Conservation (phyloP, 805 yeast species). For the Pichia pseudocactophila region DNA sequence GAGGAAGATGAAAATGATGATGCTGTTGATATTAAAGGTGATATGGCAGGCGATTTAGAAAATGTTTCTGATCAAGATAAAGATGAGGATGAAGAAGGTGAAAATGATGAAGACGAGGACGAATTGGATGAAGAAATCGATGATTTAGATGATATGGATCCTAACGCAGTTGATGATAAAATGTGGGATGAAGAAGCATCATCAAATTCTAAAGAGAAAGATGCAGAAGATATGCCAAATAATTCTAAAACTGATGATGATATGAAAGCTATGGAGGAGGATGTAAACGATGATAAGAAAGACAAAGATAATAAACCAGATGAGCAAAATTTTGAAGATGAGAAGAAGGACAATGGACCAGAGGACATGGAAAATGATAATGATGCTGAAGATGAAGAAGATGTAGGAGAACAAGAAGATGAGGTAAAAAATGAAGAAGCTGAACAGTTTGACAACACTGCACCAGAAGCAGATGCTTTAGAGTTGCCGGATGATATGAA, state of each 20-base stretch:
- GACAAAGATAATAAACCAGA: constrained; percentile 21
- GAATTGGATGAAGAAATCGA: constrained; percentile 86
- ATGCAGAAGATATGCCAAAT: constrained; percentile 62
- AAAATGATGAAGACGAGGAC: constrained; percentile 52
- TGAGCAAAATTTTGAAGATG: constrained; percentile 24
- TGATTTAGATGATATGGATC: constrained; percentile 82
- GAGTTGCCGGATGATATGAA: constrained; percentile 91
- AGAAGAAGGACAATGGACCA: constrained; percentile 29
- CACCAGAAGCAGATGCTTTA: constrained; percentile 77
- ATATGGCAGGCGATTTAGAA: constrained; percentile 90
- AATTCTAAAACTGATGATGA: constrained; percentile 37
- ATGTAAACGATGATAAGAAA: constrained; percentile 17
- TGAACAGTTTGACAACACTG: constrained; percentile 61
- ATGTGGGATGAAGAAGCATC: constrained; percentile 95
- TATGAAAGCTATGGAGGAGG: constrained; percentile 31
- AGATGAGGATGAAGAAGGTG: constrained; percentile 36
- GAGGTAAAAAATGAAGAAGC: constrained; percentile 61
- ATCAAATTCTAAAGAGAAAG: constrained; percentile 71
- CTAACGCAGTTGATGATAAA: constrained; percentile 90
- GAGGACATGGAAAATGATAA: constrained; percentile 35
- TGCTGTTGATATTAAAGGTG: constrained; percentile 93
- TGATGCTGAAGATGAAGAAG: constrained; percentile 52
- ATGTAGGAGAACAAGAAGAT: constrained; percentile 77
- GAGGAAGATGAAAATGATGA: constrained; percentile 69
- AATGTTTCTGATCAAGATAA: constrained; percentile 52